A percentile compares a stretch with the other conserved stretches of the same genome.
Conservation (phyloP, 257 asterid species). For the Solanum virginianum region DNA sequence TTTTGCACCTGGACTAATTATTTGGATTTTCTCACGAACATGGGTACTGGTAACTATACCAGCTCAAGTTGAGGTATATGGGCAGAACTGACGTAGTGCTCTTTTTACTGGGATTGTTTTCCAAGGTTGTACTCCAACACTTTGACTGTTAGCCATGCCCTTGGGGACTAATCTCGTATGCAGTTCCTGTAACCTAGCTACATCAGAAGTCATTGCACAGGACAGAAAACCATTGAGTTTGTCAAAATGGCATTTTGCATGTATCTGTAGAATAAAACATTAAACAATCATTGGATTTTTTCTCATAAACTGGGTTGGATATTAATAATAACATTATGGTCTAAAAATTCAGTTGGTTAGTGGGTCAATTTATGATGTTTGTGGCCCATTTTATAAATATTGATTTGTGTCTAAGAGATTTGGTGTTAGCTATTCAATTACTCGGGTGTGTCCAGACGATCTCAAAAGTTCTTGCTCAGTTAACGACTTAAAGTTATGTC, state of each 20-base stretch:
- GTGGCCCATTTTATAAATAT: not conserved
- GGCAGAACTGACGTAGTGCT: not conserved
- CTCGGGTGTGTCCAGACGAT: not conserved
- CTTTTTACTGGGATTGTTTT: not conserved
- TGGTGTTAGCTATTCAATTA: not conserved
- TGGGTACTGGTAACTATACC: too few species aligned
- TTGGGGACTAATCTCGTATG: not conserved
- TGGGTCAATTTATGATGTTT: not conserved
- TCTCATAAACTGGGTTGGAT: not conserved
- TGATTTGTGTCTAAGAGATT: not conserved
- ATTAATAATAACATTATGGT: not conserved
- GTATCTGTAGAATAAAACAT: not conserved
- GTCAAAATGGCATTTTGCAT: not conserved
- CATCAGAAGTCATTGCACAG: not conserved
- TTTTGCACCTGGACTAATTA: not conserved
- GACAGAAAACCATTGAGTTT: not conserved
- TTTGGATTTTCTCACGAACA: not conserved
- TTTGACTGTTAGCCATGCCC: not conserved
- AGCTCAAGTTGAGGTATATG: not conserved
- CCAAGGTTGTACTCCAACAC: not conserved
- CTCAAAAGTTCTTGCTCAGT: not conserved
- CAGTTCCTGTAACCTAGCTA: not conserved
- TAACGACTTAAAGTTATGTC: not conserved
- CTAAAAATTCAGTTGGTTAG: not conserved
- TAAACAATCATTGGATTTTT: not conserved